A percentile compares a stretch with the other conserved stretches of the same genome.
Conservation (phyloP, 768 basidiomycete genomes). For the Gelatoporia subvermispora region DNA sequence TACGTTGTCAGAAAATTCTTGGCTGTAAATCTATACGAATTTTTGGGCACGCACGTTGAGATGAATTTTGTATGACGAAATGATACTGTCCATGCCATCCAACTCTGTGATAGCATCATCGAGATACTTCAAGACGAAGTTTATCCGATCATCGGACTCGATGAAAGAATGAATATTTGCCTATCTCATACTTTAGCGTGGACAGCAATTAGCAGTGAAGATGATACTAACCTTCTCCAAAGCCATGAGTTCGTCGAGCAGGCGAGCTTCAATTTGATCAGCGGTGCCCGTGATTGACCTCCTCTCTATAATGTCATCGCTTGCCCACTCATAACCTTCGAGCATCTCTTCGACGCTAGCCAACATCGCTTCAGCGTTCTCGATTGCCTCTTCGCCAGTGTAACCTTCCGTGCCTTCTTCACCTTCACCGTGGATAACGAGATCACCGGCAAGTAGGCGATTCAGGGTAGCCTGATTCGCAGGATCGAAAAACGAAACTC, state of each 20-base stretch:
- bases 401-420: constrained; percentile 27
- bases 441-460: constrained; percentile 50
- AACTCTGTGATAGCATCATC: constrained; percentile 87
- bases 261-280: constrained; percentile 86
- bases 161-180: constrained; percentile 97
- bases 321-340: constrained; percentile 97
- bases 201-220: not conserved
- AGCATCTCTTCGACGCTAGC: constrained; percentile 97
- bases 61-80: constrained; percentile 95
- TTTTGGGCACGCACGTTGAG: constrained; percentile 62
- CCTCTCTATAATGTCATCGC: constrained; percentile 66
- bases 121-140: constrained; percentile 78
- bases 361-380: constrained; percentile 76
- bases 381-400: constrained; percentile 44
- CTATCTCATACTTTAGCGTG: constrained; percentile 32
- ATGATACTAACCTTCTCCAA: constrained; percentile 74
- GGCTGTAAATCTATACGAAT: too few relatives aligned
- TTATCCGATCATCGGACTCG: constrained; percentile 90
- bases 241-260: constrained; percentile 87
- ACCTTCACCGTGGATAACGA: constrained; percentile 39
- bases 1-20: constrained; percentile 15
- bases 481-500: constrained; percentile 81
- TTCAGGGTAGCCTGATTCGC: constrained; percentile 71
- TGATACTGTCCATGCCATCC: constrained; percentile 82
- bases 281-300: constrained; percentile 68